Evolutionary conservation across 306 rosid genomes (phyloP), one percentile per base, ranked within the genome.

Genomic region (Potentilla sterilis): DNA sequence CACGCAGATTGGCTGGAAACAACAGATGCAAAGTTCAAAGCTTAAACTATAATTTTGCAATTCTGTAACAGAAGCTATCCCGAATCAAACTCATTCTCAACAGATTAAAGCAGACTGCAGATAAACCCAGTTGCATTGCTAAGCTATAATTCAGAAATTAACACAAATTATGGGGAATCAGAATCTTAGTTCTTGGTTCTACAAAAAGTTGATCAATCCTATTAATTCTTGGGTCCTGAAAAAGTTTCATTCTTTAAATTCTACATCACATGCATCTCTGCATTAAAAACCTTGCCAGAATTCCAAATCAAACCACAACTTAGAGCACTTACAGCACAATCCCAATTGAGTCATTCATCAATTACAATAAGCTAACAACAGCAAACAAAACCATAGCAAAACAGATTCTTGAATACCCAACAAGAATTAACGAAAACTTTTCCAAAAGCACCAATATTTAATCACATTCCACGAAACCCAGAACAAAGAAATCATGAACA

Each of bases 381-480:
- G 7, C 19, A 46, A 70, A 66, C 43, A 65, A 21, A 54, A 63
- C 43, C 43, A 70, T 32, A 57, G 35, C 43, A 75, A 14, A 9
- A 67, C n/a, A 73, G 77, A 74, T 76, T 44, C 32, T 40, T 58
- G 66, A 62, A 81, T 71, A 62, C 72, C 58, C 80, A 80, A 15
- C 48, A 44, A 63, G 37, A 7, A 67, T 8, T 22, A 51, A 49
- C 77, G 24, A 67, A 0, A n/a, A 55, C 14, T 37, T 46, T 16
- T 18, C 4, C 42, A 34, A 66, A 71, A 72, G 49, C 21, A 18
- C 77, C 6, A 13, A 49, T 59, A 12, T 55, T 63, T 57, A 75
- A 66, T 35, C 4, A 40, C 51, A 67, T 34, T 62, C 46, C 41
- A 66, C 19, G 64, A 67, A 58, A 47, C 76, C 82, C 78, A 78